phyloP scores from a whole-genome alignment of 2,329 filamentous ascomycete species.

The Chrysoporthe austroafricana region DNA sequence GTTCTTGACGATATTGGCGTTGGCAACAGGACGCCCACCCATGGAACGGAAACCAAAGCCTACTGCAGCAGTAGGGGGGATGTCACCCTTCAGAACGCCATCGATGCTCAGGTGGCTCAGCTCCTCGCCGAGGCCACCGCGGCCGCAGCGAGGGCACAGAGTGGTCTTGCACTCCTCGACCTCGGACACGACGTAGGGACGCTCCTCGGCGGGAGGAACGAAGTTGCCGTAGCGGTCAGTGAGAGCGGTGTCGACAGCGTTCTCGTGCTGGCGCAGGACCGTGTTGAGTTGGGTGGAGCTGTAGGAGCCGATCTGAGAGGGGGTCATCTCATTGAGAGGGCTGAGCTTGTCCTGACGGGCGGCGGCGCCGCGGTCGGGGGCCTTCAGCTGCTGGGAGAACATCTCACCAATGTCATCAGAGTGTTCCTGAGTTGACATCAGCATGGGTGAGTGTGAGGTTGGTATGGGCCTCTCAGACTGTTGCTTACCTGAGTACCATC shows the following conservation, averaged over 20 bases:
- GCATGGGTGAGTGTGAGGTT: slow-evolving; percentile 31
- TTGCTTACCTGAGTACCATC: slow-evolving; percentile 25
- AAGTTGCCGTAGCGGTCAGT: slow-evolving; percentile 13
- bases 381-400: slow-evolving; percentile 39
- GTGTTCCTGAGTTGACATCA: slow-evolving; percentile 25
- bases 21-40: slow-evolving; percentile 47
- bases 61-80: slow-evolving; percentile 52
- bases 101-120: slow-evolving; percentile 55
- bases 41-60: slow-evolving; percentile 57
- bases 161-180: slow-evolving; percentile 54
- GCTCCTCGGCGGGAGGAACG: slow-evolving; percentile 4
- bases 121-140: slow-evolving; percentile 40
- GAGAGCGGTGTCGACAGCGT: slow-evolving; percentile 35
- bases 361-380: slow-evolving; percentile 46
- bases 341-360: slow-evolving; percentile 47
- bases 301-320: slow-evolving; percentile 49
- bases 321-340: slow-evolving; percentile 49
- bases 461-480: slow-evolving; percentile 18
- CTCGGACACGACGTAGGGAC: slow-evolving; percentile 26
- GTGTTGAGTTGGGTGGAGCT: slow-evolving; percentile 49
- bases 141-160: slow-evolving; percentile 55
- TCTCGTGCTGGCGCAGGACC: slow-evolving; percentile 54
- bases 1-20: slow-evolving; percentile 43
- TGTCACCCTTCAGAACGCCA: slow-evolving; percentile 52
- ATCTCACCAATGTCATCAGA: slow-evolving; percentile 43